Evolutionary conservation across 495 filamentous ascomycete species (phyloP), one percentile per base, ranked within the genome.

Genomic region (Amniculicola lignicola): DNA sequence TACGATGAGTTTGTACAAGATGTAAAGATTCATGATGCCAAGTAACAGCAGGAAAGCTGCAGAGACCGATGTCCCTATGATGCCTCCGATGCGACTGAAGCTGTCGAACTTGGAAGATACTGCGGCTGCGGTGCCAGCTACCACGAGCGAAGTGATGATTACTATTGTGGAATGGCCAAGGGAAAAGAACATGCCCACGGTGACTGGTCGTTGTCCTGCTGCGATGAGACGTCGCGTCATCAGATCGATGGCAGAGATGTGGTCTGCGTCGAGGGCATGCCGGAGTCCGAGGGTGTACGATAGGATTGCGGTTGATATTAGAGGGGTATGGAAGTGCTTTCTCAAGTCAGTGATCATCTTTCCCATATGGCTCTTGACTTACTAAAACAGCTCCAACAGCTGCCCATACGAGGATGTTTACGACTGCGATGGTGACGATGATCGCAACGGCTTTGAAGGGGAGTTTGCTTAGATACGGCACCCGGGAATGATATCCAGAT

Each of bases 201-300:
- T 87, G n/a, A 92, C 90, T 6, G 92, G 90, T 6, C 81, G 81
- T 67, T 90, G 87, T 14, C 90, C 90, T 0, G 87, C 80, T 18
- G 92, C 92, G 38, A 96, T 79, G n/a, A 97, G 79, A 10, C 91
- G 81, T 22, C 93, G 80, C 4, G 92, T 97, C 87, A 93, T 95
- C 12, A 97, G 77, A 73, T 97, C 93, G 61, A 97, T 97, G 45
- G 90, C 92, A 43, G 86, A 84, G 70, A 98, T 96, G 72, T 98
- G 93, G 70, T 98, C 92, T 14, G 93, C 93, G 67, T 96, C 93
- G 42, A 96, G 83, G 2, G 93, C 93, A 77, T 98, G 92, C 46
- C 93, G 82, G 18, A 98, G 79, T 5, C 93, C 92, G 4, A 98
- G 77, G 0, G 90, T 91, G 69, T 94, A 96, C 12, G 92, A 81